These are phyloP conservation scores for Lachancea lanzarotensis DNA, from an alignment of 805 yeast genomes.

Conservation along the genomic window DNA sequence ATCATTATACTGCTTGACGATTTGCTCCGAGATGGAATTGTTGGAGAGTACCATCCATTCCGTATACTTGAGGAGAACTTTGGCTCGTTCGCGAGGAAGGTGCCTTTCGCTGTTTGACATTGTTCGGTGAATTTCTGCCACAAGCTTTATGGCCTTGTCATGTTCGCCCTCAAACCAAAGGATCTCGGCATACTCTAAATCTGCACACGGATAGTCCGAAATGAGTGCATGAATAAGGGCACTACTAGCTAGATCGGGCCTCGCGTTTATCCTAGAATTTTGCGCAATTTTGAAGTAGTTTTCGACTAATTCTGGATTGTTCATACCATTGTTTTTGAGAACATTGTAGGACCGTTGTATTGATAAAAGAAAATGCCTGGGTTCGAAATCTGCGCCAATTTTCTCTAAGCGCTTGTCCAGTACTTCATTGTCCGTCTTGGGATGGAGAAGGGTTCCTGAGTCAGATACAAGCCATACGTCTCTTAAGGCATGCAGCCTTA, in stretches of 20 bases:
- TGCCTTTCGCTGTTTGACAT: conserved; percentile 12
- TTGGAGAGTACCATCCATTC: conserved; percentile 85
- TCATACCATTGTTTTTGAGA: conserved; percentile 18
- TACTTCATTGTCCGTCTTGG: conserved; percentile 11
- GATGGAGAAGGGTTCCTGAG: conserved; percentile 13
- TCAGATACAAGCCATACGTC: conserved; percentile 44
- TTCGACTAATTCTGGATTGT: conserved; percentile 36
- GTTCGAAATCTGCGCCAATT: conserved; percentile 48
- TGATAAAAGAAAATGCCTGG: conserved; percentile 54
- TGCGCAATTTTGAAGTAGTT: conserved; percentile 55
- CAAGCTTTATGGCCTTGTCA: conserved; percentile 68
- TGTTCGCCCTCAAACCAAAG: conserved; percentile 88
- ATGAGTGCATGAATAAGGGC: conserved; percentile 47
- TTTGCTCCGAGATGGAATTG: conserved; percentile 68
- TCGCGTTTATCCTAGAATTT: conserved; percentile 58
- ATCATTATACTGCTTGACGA: conserved; percentile 59
- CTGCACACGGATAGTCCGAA: conserved; percentile 39
- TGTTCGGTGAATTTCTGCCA: conserved; percentile 34
- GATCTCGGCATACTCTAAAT: conserved; percentile 71
- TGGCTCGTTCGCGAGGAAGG: conserved; percentile 27
- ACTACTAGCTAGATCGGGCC: conserved; percentile 67
- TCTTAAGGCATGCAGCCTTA: conserved; percentile 52
- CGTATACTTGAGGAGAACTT: conserved; percentile 68
- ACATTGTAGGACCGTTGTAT: conserved; percentile 47
- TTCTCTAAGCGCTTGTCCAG: conserved; percentile 26